phyloP scores from a whole-genome alignment of 352 stramenopile genomes.

The Phytophthora foliorum region DNA sequence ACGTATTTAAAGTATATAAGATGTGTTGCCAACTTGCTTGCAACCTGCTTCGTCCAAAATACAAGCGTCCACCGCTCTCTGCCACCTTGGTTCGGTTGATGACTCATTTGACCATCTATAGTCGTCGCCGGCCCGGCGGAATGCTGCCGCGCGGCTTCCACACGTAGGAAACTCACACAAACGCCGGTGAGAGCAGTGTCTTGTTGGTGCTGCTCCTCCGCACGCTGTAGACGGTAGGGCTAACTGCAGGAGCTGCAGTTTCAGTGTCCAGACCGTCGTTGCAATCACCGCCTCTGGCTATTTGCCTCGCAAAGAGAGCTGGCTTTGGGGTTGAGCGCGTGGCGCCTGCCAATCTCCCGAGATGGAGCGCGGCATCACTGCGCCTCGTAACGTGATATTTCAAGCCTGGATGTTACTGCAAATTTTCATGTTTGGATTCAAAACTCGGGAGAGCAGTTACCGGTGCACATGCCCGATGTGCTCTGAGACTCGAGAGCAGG shows the following conservation, averaged over 20 bases:
- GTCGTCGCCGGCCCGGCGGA: slow-evolving; percentile 14
- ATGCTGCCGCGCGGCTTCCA: neutral
- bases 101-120: slow-evolving; percentile 17
- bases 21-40: slow-evolving; percentile 26
- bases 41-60: slow-evolving; percentile 20
- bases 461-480: no score
- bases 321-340: neutral
- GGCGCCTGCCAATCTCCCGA: neutral
- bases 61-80: slow-evolving; percentile 11
- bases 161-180: no score
- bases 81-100: slow-evolving; percentile 3
- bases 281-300: neutral
- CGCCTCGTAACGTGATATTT: neutral
- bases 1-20: slow-evolving; percentile 46
- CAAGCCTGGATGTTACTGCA: neutral
- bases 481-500: no score
- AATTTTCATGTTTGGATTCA: neutral
- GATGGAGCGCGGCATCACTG: no score
- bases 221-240: no score
- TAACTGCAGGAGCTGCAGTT: no score
- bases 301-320: neutral
- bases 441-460: no score
- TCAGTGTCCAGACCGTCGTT: slow-evolving; percentile 2
- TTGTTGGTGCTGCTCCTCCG: neutral
- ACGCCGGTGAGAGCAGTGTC: neutral